Conservation (phyloP, 1,139 yeast species). For the Saccharomyces hybrid region DNA sequence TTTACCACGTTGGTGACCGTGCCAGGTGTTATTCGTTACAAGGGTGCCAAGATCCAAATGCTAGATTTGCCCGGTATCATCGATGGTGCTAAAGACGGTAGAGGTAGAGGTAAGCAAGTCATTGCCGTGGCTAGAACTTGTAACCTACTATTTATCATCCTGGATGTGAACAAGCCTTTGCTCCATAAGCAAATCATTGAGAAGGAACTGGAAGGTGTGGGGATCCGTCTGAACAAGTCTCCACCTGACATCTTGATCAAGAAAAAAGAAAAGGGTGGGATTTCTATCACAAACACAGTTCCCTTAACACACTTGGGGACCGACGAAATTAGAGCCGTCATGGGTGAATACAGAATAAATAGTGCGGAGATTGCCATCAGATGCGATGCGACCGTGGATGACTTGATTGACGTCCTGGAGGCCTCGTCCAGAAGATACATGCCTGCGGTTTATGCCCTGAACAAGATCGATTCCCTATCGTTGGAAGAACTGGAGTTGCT, state of each 20-base stretch:
- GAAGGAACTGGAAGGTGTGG: conserved; percentile 93
- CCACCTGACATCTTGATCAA: conserved; percentile 90
- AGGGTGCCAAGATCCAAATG: conserved; percentile 97
- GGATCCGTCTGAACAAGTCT: conserved; percentile 81
- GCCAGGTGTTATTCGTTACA: conserved; percentile 90
- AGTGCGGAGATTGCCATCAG: conserved; percentile 96
- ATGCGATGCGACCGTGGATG: conserved; percentile 96
- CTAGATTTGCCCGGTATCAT: conserved; percentile 96
- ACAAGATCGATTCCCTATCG: conserved; percentile 91
- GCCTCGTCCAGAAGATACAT: conserved; percentile 83
- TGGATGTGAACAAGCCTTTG: conserved; percentile 93
- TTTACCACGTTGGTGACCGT: conserved; percentile 96
- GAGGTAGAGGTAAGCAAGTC: conserved; percentile 98
- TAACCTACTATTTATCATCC: conserved; percentile 80
- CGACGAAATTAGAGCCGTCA: conserved; percentile 91
- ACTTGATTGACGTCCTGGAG: conserved; percentile 87
- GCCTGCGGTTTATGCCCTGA: conserved; percentile 88
- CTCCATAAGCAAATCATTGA: conserved; percentile 91
- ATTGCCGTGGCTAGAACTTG: conserved; percentile 98
- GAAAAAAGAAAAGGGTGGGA: conserved; percentile 92
- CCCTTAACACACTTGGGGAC: conserved; percentile 85
- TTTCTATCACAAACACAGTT: conserved; percentile 85
- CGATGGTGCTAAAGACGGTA: conserved; percentile 98
- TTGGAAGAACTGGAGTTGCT: conserved; percentile 85
- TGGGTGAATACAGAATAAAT: conserved; percentile 88